Percentiles rank a stretch among this genome's conserved stretches.
Evolutionary conservation across 1,139 yeast genomes (phyloP).

Genomic region (Suhomyces terraborum): DNA sequence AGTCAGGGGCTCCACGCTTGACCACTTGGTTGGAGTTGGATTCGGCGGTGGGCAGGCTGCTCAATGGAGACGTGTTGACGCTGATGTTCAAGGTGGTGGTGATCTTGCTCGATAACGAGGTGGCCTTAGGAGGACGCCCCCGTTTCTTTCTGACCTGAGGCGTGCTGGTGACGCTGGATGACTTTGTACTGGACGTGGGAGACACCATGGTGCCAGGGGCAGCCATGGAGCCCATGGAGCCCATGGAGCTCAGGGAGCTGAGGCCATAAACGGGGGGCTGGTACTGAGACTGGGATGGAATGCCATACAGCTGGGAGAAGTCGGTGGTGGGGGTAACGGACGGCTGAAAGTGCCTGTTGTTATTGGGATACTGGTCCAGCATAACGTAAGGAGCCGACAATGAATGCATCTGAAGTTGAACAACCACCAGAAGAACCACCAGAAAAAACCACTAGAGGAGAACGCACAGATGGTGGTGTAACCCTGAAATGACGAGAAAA

Average conservation of each 20-base stretch:
- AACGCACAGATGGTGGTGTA: background rate
- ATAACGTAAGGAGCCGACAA: slow-evolving; percentile 8
- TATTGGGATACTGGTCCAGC: slow-evolving; percentile 9
- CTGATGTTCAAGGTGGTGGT: slow-evolving; percentile 48
- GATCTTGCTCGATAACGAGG: slow-evolving; percentile 42
- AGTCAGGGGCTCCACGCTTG: slow-evolving; percentile 48
- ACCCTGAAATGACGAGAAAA: background rate
- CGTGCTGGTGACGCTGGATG: slow-evolving; percentile 10
- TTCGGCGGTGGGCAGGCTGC: slow-evolving; percentile 31
- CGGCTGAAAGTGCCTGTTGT: slow-evolving; percentile 4
- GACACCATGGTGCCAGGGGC: slow-evolving; percentile 4
- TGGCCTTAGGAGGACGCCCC: slow-evolving; percentile 52
- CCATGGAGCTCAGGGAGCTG: background rate
- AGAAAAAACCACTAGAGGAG: too few relatives aligned
- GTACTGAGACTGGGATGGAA: background rate
- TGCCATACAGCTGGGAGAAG: slow-evolving; percentile 1
- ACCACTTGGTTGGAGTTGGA: slow-evolving; percentile 39
- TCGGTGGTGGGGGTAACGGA: background rate
- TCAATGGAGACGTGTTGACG: slow-evolving; percentile 36
- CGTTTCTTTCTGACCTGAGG: slow-evolving; percentile 42
- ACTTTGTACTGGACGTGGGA: slow-evolving; percentile 4
- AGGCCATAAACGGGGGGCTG: background rate
- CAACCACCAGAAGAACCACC: background rate
- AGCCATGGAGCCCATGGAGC: background rate
- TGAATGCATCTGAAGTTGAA: background rate